These are phyloP conservation scores for Athelia psychrophila DNA, from an alignment of 1,284 basidiomycete species.

Conservation along the genomic window DNA sequence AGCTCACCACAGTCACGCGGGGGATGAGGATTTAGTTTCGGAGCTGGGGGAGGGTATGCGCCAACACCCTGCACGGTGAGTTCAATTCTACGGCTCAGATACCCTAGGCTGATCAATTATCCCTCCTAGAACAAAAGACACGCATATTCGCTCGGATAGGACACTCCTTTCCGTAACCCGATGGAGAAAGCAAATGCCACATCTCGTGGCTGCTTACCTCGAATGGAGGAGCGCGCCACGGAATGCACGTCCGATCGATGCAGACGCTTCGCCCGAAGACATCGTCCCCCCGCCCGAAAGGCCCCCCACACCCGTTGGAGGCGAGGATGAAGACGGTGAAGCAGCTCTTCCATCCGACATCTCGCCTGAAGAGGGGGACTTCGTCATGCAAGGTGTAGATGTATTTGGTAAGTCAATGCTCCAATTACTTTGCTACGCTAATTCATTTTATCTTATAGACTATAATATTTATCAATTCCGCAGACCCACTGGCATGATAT, in stretches of 20 bases:
- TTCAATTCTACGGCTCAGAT: neutral
- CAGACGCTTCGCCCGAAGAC: neutral
- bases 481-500: neutral
- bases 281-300: too few relatives aligned
- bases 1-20: neutral
- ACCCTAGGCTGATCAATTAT: neutral
- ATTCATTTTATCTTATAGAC: neutral
- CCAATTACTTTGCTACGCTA: neutral
- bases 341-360: neutral
- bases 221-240: neutral
- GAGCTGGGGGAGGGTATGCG: neutral
- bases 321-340: neutral
- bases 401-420: neutral
- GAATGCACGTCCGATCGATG: neutral
- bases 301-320: neutral
- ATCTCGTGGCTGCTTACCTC: neutral
- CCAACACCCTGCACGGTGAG: neutral
- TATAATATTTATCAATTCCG: neutral
- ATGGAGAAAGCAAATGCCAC: neutral
- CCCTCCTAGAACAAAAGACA: neutral
- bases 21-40: neutral
- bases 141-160: neutral
- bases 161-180: neutral
- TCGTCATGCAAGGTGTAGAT: neutral
- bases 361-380: neutral